These are phyloP conservation scores for Psidium guajava DNA, from an alignment of 345 rosid genomes.

Conservation along the genomic window DNA sequence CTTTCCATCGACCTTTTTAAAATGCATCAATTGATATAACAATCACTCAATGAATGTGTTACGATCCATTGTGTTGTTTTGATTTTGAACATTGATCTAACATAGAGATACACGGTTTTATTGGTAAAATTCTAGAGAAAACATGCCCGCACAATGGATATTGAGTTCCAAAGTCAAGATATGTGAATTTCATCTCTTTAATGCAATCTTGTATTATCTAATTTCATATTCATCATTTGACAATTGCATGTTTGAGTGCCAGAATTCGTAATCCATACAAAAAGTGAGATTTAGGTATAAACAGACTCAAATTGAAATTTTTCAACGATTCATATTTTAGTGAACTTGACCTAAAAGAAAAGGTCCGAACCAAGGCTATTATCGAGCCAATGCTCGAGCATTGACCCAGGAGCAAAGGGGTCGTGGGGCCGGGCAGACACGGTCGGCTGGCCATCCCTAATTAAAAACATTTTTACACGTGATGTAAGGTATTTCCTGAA, in stretches of 20 bases:
- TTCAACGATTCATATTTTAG: neutral
- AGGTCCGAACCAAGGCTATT: neutral
- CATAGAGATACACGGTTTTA: neutral
- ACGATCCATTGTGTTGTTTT: neutral
- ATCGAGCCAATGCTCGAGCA: neutral
- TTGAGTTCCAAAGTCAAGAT: neutral
- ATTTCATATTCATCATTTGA: neutral
- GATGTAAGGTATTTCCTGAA: neutral
- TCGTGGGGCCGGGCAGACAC: neutral
- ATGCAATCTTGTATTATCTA: too few relatives aligned
- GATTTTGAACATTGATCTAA: neutral
- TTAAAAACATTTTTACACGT: neutral
- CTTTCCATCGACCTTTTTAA: neutral
- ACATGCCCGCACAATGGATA: neutral
- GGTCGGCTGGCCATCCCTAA: neutral
- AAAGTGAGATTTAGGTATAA: neutral
- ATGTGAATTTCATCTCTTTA: neutral
- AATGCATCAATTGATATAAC: neutral
- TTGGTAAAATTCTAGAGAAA: neutral
- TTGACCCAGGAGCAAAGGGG: neutral
- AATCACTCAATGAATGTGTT: neutral
- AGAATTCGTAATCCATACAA: neutral
- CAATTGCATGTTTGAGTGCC: neutral
- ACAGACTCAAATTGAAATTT: rapidly evolving
- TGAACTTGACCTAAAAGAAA: neutral